Percentiles rank a stretch among this genome's conserved stretches.
These are phyloP conservation scores for Paramecium octaurelia DNA, from an alignment of 73 alveolate genomes.

Conservation along the genomic window DNA sequence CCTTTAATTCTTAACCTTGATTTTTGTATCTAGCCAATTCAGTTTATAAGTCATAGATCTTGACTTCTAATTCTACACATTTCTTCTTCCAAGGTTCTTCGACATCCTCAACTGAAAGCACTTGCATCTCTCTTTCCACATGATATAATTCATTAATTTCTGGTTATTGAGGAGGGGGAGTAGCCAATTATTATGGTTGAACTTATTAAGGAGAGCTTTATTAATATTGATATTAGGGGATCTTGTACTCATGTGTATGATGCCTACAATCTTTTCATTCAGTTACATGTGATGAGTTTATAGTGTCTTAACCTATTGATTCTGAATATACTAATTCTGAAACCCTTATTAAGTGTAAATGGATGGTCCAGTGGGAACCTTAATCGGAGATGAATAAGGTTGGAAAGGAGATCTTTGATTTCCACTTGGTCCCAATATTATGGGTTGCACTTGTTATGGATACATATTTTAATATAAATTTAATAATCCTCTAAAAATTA, in stretches of 20 bases:
- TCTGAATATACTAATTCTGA: not conserved
- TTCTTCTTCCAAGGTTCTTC: conserved; percentile 46
- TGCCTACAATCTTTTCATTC: not conserved
- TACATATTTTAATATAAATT: too few relatives aligned
- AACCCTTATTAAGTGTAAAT: not conserved
- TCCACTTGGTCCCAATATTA: not conserved
- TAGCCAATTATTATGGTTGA: not conserved
- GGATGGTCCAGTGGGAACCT: not conserved
- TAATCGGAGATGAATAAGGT: not conserved
- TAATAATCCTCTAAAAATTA: not conserved
- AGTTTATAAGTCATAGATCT: not conserved
- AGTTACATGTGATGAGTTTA: not conserved
- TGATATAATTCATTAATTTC: conserved; percentile 39
- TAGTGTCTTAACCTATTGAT: not conserved
- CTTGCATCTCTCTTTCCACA: conserved; percentile 45
- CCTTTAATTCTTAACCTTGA: not conserved
- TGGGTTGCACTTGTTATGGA: not conserved
- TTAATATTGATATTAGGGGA: not conserved
- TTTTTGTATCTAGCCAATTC: conserved; percentile 34
- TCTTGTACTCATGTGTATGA: conserved; percentile 25
- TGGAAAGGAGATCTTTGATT: not conserved
- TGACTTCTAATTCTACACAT: conserved; percentile 13
- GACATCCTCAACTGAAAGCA: conserved; percentile 21
- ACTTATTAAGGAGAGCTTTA: not conserved
- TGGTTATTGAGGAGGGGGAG: not conserved